These are phyloP conservation scores for Anacardium occidentale DNA, from an alignment of 345 rosid genomes.

Conservation along the genomic window DNA sequence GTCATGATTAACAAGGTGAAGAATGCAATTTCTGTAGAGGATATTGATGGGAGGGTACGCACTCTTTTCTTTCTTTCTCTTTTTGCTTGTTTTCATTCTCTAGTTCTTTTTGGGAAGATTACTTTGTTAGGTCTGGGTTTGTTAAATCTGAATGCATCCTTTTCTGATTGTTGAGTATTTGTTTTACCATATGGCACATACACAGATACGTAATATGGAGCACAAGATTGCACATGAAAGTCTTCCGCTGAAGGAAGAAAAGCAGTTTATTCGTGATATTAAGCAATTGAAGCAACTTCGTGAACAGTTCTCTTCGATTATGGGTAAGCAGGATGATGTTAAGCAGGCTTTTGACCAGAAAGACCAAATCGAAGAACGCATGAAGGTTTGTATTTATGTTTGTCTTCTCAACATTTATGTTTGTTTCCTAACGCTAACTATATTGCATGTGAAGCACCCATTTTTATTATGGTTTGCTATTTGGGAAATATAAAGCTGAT, in stretches of 20 bases:
- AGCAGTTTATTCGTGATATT: slow-evolving; percentile 63
- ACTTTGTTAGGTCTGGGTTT: neutral
- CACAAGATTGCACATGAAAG: slow-evolving; percentile 75
- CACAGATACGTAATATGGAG: slow-evolving; percentile 65
- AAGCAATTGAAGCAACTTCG: slow-evolving; percentile 61
- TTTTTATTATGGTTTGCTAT: neutral
- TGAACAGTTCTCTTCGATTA: slow-evolving; percentile 48
- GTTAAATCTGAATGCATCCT: neutral
- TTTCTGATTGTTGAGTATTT: neutral
- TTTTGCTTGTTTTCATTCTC: neutral
- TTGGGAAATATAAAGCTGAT: neutral
- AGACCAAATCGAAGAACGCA: slow-evolving; percentile 60
- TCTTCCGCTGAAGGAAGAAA: slow-evolving; percentile 70
- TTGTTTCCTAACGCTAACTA: neutral
- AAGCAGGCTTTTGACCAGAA: slow-evolving; percentile 58
- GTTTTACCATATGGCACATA: slow-evolving; percentile 19
- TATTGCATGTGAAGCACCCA: neutral
- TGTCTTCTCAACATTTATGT: neutral
- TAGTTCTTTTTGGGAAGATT: neutral
- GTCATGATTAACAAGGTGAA: slow-evolving; percentile 47
- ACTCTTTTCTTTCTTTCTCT: neutral
- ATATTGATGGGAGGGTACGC: slow-evolving; percentile 62
- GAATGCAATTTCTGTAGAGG: slow-evolving; percentile 50
- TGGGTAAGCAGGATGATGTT: slow-evolving; percentile 60
- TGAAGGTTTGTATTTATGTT: slow-evolving; percentile 55